Percentiles rank a stretch among this genome's conserved stretches.
phyloP scores from a whole-genome alignment of 345 rosid genomes.

The Citrus unshiu region DNA sequence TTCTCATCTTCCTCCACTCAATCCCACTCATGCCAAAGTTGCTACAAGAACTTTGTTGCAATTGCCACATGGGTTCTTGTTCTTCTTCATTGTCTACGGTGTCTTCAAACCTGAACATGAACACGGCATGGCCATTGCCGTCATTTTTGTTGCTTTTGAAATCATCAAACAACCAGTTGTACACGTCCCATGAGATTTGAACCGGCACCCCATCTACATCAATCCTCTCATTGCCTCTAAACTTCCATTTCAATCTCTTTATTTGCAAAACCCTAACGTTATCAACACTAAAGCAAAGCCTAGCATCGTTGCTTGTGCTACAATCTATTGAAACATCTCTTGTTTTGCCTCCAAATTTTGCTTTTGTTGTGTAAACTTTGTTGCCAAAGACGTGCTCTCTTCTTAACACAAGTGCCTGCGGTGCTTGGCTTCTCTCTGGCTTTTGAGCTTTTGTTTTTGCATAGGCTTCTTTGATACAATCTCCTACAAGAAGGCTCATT shows the following conservation, averaged over 20 bases:
- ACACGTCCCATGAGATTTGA: slow-evolving; percentile 92
- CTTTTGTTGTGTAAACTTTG: slow-evolving; percentile 57
- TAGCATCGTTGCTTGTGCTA: slow-evolving; percentile 51
- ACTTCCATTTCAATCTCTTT: slow-evolving; percentile 86
- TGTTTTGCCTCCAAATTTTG: slow-evolving; percentile 68
- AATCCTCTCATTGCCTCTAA: slow-evolving; percentile 79
- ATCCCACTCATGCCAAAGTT: slow-evolving; percentile 51
- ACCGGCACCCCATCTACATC: slow-evolving; percentile 69
- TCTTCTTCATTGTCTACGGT: slow-evolving; percentile 23
- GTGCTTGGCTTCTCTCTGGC: slow-evolving; percentile 36
- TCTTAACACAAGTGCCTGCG: slow-evolving; percentile 41
- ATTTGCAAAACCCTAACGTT: slow-evolving; percentile 53
- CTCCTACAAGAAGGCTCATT: slow-evolving; percentile 73
- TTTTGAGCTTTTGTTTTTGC: slow-evolving; percentile 42
- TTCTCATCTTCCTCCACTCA: slow-evolving; percentile 84
- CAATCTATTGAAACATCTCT: slow-evolving; percentile 74
- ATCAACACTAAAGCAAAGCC: slow-evolving; percentile 60
- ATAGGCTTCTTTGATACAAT: slow-evolving; percentile 54
- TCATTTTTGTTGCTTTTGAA: background rate
- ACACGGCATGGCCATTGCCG: slow-evolving; percentile 55
- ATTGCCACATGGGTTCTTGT: slow-evolving; percentile 7
- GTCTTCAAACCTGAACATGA: slow-evolving; percentile 81
- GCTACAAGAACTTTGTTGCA: slow-evolving; percentile 37
- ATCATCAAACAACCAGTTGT: slow-evolving; percentile 78
- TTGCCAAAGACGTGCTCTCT: slow-evolving; percentile 78